Percentiles rank a stretch among this genome's conserved stretches.
Conservation (phyloP, 2,329 filamentous ascomycete genomes). For the Aspergillus fumigatus region DNA sequence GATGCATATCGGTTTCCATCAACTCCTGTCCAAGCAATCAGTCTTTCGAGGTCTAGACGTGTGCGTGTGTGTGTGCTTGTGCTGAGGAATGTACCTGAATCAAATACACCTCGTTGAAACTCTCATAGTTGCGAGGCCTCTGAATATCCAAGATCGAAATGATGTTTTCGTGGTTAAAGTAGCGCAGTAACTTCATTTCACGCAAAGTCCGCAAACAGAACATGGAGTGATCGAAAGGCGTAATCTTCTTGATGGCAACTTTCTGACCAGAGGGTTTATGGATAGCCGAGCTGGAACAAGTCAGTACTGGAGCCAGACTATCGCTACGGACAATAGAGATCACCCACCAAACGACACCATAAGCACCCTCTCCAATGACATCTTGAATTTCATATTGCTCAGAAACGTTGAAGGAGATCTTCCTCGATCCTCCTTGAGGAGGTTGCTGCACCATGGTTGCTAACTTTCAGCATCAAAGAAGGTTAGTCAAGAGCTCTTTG, state of each 20-base stretch:
- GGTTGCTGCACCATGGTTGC: conserved; percentile 41
- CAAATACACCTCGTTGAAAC: conserved; percentile 95
- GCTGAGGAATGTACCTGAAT: conserved; percentile 67
- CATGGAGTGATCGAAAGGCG: conserved; percentile 98
- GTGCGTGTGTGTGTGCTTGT: neutral
- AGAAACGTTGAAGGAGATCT: conserved; percentile 99
- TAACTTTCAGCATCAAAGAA: conserved; percentile 3
- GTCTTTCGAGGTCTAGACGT: neutral
- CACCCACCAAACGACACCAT: conserved; percentile 93
- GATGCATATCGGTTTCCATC: conserved; percentile 99
- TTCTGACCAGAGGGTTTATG: conserved; percentile 98
- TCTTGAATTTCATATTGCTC: conserved; percentile 99
- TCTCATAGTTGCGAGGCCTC: conserved; percentile 92
- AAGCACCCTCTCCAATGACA: conserved; percentile 97
- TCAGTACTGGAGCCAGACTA: conserved; percentile 8
- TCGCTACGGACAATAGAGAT: neutral
- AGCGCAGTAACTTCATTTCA: conserved; percentile 97
- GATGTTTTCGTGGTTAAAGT: conserved; percentile 99
- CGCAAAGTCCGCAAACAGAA: conserved; percentile 93
- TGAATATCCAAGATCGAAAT: conserved; percentile 99
- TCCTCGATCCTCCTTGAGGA: conserved; percentile 61
- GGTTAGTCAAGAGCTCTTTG: conserved; percentile 2
- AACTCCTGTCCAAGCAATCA: conserved; percentile 62
- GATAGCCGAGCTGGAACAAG: conserved; percentile 70
- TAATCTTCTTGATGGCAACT: conserved; percentile 99